phyloP scores from a whole-genome alignment of 805 yeast genomes.

The Saccharomycopsis capsularis region DNA sequence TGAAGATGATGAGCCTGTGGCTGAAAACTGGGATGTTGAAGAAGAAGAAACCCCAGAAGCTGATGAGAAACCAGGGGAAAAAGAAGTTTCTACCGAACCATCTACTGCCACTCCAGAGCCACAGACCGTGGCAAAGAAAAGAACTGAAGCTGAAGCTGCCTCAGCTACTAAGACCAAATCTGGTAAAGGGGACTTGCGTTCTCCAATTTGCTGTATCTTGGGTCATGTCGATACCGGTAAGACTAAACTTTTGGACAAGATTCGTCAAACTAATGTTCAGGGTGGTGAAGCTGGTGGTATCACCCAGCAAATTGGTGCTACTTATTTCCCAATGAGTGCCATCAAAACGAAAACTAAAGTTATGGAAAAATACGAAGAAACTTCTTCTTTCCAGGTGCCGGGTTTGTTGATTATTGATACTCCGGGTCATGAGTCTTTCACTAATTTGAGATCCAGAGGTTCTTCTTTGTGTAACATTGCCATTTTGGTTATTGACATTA shows the following conservation, averaged over 20 bases:
- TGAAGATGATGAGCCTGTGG: constrained; percentile 45
- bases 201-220: constrained; percentile 97
- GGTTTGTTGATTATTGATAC: constrained; percentile 96
- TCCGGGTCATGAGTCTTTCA: constrained; percentile 99
- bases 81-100: constrained; percentile 28
- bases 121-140: constrained; percentile 25
- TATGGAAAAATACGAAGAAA: constrained; percentile 81
- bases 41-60: constrained; percentile 21
- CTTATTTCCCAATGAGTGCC: constrained; percentile 96
- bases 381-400: constrained; percentile 79
- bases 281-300: constrained; percentile 99
- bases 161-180: constrained; percentile 31
- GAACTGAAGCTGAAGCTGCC: constrained; percentile 15
- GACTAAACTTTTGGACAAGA: constrained; percentile 91
- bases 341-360: constrained; percentile 85
- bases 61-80: constrained; percentile 26
- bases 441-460: constrained; percentile 97
- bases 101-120: constrained; percentile 18
- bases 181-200: constrained; percentile 64
- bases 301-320: constrained; percentile 99
- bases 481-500: constrained; percentile 93
- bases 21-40: constrained; percentile 30
- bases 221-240: constrained; percentile 99
- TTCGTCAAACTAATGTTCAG: constrained; percentile 98
- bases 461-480: constrained; percentile 99